Evolutionary conservation across 306 rosid genomes (phyloP).

Genomic region (Medicago lupulina): DNA sequence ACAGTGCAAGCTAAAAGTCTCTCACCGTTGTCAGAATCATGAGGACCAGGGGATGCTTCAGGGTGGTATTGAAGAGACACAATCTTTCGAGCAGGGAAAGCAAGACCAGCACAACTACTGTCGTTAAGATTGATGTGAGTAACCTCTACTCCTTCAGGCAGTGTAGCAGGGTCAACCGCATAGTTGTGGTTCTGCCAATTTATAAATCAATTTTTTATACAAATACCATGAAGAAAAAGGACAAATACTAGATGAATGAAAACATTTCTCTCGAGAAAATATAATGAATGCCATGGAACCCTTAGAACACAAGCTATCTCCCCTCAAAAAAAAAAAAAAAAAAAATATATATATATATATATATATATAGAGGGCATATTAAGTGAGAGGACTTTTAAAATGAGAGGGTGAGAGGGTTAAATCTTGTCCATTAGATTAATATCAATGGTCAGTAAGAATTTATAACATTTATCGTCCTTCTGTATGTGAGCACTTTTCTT

Average conservation of each 20-base stretch:
- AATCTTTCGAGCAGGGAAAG: constrained; percentile 70
- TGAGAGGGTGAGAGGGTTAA: too few species aligned
- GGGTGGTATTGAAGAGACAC: constrained; percentile 99
- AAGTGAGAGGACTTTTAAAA: too few species aligned
- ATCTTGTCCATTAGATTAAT: too few species aligned
- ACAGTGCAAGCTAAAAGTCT: background rate
- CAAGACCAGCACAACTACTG: constrained; percentile 91
- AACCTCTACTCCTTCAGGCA: constrained; percentile 86
- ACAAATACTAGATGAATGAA: background rate
- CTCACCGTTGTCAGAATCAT: constrained; percentile 89
- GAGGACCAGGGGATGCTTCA: constrained; percentile 99
- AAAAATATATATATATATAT: too few species aligned
- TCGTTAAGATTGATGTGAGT: constrained; percentile 92
- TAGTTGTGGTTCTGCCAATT: constrained; percentile 88
- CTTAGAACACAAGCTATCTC: background rate
- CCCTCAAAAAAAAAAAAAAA: too few species aligned
- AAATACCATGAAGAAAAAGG: background rate
- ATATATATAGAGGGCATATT: too few species aligned
- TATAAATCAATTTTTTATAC: constrained; percentile 6
- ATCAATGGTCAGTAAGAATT: too few species aligned
- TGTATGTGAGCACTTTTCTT: too few species aligned
- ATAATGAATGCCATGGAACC: background rate
- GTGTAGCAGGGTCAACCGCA: constrained; percentile 81
- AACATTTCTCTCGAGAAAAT: background rate
- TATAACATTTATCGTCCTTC: too few species aligned